Evolutionary conservation across 179 eudicot genomes (phyloP), one percentile per base, ranked within the genome.

Genomic region (Sideroxylon spinosum): DNA sequence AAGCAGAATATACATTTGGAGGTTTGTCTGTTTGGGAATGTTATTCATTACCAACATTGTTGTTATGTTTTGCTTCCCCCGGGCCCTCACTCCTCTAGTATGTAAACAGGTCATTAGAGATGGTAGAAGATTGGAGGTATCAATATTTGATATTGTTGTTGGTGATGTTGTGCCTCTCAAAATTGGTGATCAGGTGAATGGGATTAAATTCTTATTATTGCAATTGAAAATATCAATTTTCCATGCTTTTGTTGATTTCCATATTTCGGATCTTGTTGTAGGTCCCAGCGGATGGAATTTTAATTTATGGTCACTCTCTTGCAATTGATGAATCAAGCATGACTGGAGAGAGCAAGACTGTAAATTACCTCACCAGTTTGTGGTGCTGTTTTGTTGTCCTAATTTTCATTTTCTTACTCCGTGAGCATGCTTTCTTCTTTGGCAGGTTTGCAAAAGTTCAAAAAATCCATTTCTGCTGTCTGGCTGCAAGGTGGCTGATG

Each of bases 321-420:
- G 88, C 93, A 66, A 88, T 95, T 80, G 97, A 95, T 86, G 98
- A 95, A 81, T 93, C 98, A 16, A 95, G 97, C 85, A 93, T 95
- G 97, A 95, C 97, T 7, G 97, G 98, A 83, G 98, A 95, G 93
- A 93, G 97, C 87, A 93, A 91, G 79, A 93, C 91, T 81, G 98
- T 95, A 82, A 85, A 92, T 67, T 53, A 32, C 46, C 37, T 52
- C 25, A 22, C 78, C n/a, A 28, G 10, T 68, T 50, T 65, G 22
- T 37, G 26, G 37, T 52, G 72, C 14, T 70, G 49, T 68, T 6
- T 3, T 13, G 23, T 25, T 70, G 11, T 19, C 71, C 20, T 55
- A 32, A 16, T 46, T 52, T 69, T 32, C 48, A 11, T 71, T 79
- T 59, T 59, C 29, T 46, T 62, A 22, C 65, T 22, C 17, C 16